A percentile compares a stretch with the other conserved stretches of the same genome.
Evolutionary conservation across 768 basidiomycete species (phyloP).

Genomic region (Russula compacta): DNA sequence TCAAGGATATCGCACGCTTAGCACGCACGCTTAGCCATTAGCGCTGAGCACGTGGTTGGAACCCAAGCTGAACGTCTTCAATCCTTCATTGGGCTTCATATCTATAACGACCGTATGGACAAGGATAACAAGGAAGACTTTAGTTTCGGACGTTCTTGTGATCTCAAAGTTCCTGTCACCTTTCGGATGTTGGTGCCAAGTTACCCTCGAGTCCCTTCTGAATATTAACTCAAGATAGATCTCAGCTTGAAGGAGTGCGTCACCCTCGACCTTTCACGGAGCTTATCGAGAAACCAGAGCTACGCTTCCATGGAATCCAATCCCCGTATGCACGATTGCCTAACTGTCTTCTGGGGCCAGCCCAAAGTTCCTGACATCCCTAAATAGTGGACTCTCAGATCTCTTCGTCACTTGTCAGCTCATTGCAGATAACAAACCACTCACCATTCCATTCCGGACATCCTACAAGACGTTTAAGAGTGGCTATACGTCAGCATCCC

Average conservation of each 20-base stretch:
- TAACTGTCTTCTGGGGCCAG: conserved; percentile 3
- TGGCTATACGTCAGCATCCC: conserved; percentile 52
- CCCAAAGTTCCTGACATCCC: conserved; percentile 10
- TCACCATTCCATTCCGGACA: conserved; percentile 87
- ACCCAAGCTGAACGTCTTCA: neutral
- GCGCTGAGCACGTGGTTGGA: too few relatives aligned
- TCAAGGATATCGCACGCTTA: too few relatives aligned
- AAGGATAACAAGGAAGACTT: conserved; percentile 76
- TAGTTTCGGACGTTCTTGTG: conserved; percentile 84
- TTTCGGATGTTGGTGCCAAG: conserved; percentile 55
- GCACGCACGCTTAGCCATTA: too few relatives aligned
- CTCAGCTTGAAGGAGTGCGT: conserved; percentile 77
- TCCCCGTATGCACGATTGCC: conserved; percentile 45
- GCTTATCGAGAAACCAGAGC: conserved; percentile 71
- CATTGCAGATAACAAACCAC: conserved; percentile 84
- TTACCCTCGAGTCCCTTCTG: neutral
- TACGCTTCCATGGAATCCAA: conserved; percentile 81
- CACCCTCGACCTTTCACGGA: conserved; percentile 67
- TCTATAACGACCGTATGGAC: conserved; percentile 32
- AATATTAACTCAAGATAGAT: conserved; percentile 35
- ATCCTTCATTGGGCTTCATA: neutral
- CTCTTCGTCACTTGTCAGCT: conserved; percentile 91
- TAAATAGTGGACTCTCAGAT: conserved; percentile 70
- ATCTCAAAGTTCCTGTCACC: conserved; percentile 81
- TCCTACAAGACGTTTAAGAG: conserved; percentile 89